phyloP scores from a whole-genome alignment of 2,329 filamentous ascomycete species.

The Microsporum ferrugineum region DNA sequence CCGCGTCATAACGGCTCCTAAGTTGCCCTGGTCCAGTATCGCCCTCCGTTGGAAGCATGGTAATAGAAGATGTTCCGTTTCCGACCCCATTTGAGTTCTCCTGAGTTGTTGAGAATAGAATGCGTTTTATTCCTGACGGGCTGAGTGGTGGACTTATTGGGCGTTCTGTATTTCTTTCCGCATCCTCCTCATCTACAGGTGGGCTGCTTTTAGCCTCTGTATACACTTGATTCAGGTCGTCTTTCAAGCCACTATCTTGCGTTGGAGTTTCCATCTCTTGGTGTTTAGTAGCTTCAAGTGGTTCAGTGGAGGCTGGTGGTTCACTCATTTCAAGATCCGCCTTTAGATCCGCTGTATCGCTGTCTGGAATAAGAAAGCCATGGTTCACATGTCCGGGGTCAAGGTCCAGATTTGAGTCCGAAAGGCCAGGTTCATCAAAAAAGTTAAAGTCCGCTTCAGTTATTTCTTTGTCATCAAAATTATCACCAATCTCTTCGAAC shows the following conservation, averaged over 20 bases:
- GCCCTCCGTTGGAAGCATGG: background rate
- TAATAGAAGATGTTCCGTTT: background rate
- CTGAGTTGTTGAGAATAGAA: conserved; percentile 29
- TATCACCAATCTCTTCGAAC: conserved; percentile 46
- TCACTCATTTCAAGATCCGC: background rate
- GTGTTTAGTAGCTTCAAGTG: background rate
- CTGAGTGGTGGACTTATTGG: conserved; percentile 32
- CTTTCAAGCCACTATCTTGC: background rate
- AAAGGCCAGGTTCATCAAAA: conserved; percentile 45
- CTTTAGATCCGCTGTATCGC: background rate
- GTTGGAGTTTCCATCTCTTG: background rate
- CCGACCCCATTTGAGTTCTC: background rate
- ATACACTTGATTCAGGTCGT: background rate
- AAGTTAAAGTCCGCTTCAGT: conserved; percentile 55
- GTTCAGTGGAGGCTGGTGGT: background rate
- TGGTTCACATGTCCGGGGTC: background rate
- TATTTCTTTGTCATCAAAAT: conserved; percentile 44
- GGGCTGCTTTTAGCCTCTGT: background rate
- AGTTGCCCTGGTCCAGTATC: background rate
- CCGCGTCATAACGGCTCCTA: conserved; percentile 34
- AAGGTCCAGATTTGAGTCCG: conserved; percentile 15
- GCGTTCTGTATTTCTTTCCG: conserved; percentile 12
- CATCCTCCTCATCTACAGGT: conserved; percentile 3
- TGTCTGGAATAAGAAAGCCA: background rate
- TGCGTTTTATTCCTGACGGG: conserved; percentile 33